Conservation (phyloP, 1,139 yeast genomes). For the Kodamaea anthophila region DNA sequence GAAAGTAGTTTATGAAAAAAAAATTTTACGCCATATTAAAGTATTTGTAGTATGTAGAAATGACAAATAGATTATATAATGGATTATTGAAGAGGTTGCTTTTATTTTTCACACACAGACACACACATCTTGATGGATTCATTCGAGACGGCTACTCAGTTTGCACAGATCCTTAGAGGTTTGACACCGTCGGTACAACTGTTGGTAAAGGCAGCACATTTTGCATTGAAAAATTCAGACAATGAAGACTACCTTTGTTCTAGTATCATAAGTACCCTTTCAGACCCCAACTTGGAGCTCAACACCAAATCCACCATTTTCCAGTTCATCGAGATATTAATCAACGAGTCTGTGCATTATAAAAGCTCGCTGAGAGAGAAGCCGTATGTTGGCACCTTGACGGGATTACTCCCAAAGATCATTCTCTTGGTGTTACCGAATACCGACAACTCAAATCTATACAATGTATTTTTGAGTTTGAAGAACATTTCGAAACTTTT, state of each 20-base stretch:
- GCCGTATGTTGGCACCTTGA: constrained; percentile 44
- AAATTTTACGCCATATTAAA: not conserved
- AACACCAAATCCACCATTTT: constrained; percentile 62
- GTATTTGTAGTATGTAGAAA: too few relatives aligned
- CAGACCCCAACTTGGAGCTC: constrained; percentile 40
- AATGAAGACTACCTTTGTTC: constrained; percentile 69
- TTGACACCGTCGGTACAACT: constrained; percentile 60
- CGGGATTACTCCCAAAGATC: constrained; percentile 39
- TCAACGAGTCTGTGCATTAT: constrained; percentile 30
- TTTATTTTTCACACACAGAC: constrained; percentile 3
- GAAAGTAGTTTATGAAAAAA: constrained; percentile 1
- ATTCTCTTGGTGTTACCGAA: constrained; percentile 48
- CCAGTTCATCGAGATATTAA: constrained; percentile 60
- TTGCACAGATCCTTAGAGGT: constrained; percentile 52
- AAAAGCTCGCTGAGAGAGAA: constrained; percentile 24
- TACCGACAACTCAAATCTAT: constrained; percentile 43
- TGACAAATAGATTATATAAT: too few relatives aligned
- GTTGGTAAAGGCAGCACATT: constrained; percentile 51
- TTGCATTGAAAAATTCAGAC: constrained; percentile 53
- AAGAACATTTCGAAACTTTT: constrained; percentile 33
- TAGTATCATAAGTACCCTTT: constrained; percentile 62
- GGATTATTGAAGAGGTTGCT: too few relatives aligned
- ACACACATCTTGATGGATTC: constrained; percentile 82
- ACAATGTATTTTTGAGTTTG: constrained; percentile 35
- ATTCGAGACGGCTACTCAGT: constrained; percentile 69